phyloP scores from a whole-genome alignment of 139 green algal species.

The Chlorella sp. region DNA sequence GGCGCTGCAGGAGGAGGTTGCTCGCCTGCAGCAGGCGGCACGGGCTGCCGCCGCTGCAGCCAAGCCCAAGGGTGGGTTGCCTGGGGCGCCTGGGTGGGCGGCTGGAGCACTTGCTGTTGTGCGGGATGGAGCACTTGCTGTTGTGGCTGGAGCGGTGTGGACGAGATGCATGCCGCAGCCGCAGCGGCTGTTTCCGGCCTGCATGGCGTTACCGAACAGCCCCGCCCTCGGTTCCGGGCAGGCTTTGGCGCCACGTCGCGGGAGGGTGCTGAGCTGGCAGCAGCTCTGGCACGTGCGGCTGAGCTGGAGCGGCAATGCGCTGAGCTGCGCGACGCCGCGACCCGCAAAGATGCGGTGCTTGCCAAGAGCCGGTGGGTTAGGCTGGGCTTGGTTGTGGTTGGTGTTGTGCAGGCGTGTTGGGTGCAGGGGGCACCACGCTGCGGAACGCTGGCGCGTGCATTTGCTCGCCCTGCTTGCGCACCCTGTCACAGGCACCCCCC shows the following conservation, averaged over 20 bases:
- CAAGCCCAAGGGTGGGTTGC: neutral
- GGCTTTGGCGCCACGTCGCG: neutral
- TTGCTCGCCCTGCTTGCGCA: too few species aligned
- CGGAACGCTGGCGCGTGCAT: too few species aligned
- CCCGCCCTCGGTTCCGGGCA: too few species aligned
- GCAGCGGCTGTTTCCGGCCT: too few species aligned
- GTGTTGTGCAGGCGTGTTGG: too few species aligned
- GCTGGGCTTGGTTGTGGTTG: neutral
- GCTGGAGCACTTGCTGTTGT: neutral
- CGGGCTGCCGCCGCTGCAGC: neutral
- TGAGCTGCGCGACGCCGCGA: conserved; percentile 1
- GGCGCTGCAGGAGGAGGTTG: conserved; percentile 13
- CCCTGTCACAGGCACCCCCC: too few species aligned
- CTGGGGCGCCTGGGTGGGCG: neutral
- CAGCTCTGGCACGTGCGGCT: conserved; percentile 2
- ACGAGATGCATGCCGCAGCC: too few species aligned
- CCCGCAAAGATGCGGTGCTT: conserved; percentile 27
- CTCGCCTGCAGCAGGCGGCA: conserved; percentile 3
- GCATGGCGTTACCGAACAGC: too few species aligned
- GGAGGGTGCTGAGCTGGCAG: conserved; percentile 1
- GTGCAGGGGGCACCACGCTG: too few species aligned
- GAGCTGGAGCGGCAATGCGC: conserved; percentile 26
- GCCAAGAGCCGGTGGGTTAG: conserved; percentile 18
- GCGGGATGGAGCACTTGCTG: too few species aligned
- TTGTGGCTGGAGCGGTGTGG: neutral